Conservation (phyloP, 1,284 basidiomycete genomes). For the Microbotryum scabiosae region DNA sequence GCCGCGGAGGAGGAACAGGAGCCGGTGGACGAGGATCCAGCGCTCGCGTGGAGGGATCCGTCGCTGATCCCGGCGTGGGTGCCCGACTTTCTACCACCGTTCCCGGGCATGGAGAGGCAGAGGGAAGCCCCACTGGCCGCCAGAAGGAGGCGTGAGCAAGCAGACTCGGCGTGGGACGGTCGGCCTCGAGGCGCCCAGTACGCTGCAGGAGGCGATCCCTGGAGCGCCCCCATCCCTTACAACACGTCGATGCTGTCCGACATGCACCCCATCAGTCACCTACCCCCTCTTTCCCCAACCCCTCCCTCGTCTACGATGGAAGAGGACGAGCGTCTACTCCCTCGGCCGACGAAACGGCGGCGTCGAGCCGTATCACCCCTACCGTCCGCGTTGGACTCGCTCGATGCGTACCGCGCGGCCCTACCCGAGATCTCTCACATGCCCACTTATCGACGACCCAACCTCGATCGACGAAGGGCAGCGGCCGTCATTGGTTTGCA, state of each 20-base stretch:
- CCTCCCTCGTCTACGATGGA: constrained; percentile 2
- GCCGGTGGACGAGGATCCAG: constrained; percentile 6
- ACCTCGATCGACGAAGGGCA: constrained; percentile 17
- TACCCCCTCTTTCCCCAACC: constrained; percentile 18
- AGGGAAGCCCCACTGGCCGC: constrained; percentile 14
- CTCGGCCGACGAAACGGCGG: background rate
- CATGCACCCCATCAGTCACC: background rate
- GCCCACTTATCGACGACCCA: constrained; percentile 10
- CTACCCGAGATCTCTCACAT: constrained; percentile 5
- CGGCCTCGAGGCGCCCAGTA: background rate
- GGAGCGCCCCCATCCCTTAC: constrained; percentile 26
- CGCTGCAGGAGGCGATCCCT: constrained; percentile 14
- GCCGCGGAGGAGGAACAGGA: background rate
- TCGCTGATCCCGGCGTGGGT: constrained; percentile 16
- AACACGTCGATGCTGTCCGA: constrained; percentile 15
- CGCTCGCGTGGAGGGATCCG: constrained; percentile 16
- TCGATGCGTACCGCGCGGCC: background rate
- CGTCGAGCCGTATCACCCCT: constrained; percentile 20
- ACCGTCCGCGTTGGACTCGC: constrained; percentile 8
- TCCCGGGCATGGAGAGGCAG: constrained; percentile 28
- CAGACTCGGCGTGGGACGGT: constrained; percentile 15
- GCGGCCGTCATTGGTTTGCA: constrained; percentile 17
- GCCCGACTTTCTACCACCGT: constrained; percentile 30
- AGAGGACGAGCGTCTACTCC: background rate
- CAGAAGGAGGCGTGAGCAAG: constrained; percentile 15